Percentiles rank a stretch among this genome's conserved stretches.
These are phyloP conservation scores for Trichoderma oligosporum DNA, from an alignment of 2,329 filamentous ascomycete species.

Conservation along the genomic window DNA sequence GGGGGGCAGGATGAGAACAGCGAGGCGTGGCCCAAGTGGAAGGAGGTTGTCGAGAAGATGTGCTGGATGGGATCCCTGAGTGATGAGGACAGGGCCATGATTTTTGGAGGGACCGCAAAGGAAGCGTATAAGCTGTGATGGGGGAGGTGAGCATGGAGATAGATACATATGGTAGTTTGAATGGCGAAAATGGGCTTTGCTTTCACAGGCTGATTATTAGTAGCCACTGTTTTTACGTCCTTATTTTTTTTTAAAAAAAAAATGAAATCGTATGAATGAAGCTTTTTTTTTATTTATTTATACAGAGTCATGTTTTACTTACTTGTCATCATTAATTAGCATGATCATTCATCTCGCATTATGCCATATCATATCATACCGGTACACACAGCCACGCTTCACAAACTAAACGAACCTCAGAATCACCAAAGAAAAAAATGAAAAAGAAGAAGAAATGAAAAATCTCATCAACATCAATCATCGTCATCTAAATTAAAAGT, in stretches of 20 bases:
- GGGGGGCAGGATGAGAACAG: constrained; percentile 37
- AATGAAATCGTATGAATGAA: too few species aligned
- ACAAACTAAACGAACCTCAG: neutral
- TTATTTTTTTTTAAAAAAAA: too few species aligned
- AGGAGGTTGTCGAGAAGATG: constrained; percentile 62
- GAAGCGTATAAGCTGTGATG: constrained; percentile 62
- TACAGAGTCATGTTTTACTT: too few species aligned
- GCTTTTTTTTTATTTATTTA: too few species aligned
- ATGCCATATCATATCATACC: too few species aligned
- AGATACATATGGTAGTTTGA: too few species aligned
- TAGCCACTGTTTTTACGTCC: too few species aligned
- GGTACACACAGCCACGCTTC: neutral
- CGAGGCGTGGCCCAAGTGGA: constrained; percentile 73
- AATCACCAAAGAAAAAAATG: neutral
- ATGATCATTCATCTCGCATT: too few species aligned
- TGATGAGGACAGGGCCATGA: constrained; percentile 57
- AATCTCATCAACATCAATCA: constrained; percentile 9
- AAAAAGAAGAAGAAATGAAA: neutral
- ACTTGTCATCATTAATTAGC: too few species aligned
- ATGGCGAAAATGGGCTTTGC: too few species aligned
- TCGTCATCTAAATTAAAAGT: constrained; percentile 7
- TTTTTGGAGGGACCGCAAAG: constrained; percentile 71
- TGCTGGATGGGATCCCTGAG: constrained; percentile 60
- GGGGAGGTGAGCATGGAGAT: neutral
- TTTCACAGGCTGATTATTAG: too few species aligned